phyloP scores from a whole-genome alignment of 768 basidiomycete genomes.

The Crassisporium funariophilum region DNA sequence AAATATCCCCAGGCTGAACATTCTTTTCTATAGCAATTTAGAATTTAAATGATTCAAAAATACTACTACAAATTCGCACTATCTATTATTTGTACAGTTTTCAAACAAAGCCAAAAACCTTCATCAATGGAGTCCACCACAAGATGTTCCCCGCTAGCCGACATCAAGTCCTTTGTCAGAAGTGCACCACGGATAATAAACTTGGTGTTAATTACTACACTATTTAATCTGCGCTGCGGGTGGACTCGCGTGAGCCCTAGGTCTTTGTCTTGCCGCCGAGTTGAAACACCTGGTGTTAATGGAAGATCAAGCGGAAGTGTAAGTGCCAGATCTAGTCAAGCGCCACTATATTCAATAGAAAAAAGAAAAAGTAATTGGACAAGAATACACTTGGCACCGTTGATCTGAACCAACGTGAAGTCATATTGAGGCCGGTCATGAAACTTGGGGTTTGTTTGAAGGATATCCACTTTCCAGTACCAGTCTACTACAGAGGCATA shows the following conservation, averaged over 20 bases:
- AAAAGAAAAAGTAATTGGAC: constrained; percentile 12
- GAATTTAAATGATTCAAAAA: too few species aligned
- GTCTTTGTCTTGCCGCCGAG: background rate
- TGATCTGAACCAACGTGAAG: constrained; percentile 17
- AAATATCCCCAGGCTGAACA: too few species aligned
- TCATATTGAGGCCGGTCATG: constrained; percentile 24
- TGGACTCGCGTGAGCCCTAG: constrained; percentile 5
- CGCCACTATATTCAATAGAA: background rate
- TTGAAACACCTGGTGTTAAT: background rate
- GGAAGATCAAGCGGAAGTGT: constrained; percentile 11
- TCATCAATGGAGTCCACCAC: background rate
- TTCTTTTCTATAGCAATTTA: too few species aligned
- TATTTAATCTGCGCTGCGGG: background rate
- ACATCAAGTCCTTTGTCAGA: background rate
- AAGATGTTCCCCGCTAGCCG: background rate
- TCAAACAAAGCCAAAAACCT: background rate
- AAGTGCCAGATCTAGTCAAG: constrained; percentile 9
- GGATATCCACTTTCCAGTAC: constrained; percentile 25
- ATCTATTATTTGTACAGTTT: too few species aligned
- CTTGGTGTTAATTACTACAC: background rate
- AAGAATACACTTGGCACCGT: constrained; percentile 6
- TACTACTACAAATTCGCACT: too few species aligned
- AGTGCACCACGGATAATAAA: background rate
- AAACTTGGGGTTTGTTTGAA: constrained; percentile 33
- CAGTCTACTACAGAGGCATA: constrained; percentile 32